These are phyloP conservation scores for Vitis hybrid DNA, from an alignment of 177 flowering plant genomes.

Conservation along the genomic window DNA sequence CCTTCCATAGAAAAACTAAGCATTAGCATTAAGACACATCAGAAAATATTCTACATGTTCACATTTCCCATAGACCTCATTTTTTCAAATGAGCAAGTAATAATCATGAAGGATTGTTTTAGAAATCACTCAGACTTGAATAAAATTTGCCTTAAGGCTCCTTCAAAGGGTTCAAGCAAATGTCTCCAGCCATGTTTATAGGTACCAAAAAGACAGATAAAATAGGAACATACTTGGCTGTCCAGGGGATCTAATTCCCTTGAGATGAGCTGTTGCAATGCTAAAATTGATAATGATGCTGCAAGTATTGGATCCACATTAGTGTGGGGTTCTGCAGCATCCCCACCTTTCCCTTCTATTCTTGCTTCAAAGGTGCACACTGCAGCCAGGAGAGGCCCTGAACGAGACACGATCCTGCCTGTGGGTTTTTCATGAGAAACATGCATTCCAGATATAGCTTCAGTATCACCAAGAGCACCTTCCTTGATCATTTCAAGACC, in stretches of 20 bases:
- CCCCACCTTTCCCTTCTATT: slow-evolving; percentile 67
- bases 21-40: neutral
- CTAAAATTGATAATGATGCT: slow-evolving; percentile 60
- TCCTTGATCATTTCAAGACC: slow-evolving; percentile 74
- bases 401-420: slow-evolving; percentile 48
- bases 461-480: slow-evolving; percentile 74
- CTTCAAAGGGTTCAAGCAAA: too few species aligned
- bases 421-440: slow-evolving; percentile 42
- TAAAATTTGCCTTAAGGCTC: neutral
- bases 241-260: slow-evolving; percentile 76
- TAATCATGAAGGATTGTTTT: neutral
- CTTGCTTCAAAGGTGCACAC: slow-evolving; percentile 52
- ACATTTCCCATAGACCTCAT: neutral
- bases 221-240: slow-evolving; percentile 48
- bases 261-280: slow-evolving; percentile 75
- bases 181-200: too few species aligned
- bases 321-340: slow-evolving; percentile 66
- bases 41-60: neutral
- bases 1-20: slow-evolving; percentile 36
- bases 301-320: slow-evolving; percentile 65
- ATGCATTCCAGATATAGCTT: slow-evolving; percentile 85
- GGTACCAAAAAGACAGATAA: neutral
- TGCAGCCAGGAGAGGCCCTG: slow-evolving; percentile 72
- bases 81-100: neutral
- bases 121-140: neutral